phyloP scores from a whole-genome alignment of 208 protist genomes.

The Tritrichomonas musculus region DNA sequence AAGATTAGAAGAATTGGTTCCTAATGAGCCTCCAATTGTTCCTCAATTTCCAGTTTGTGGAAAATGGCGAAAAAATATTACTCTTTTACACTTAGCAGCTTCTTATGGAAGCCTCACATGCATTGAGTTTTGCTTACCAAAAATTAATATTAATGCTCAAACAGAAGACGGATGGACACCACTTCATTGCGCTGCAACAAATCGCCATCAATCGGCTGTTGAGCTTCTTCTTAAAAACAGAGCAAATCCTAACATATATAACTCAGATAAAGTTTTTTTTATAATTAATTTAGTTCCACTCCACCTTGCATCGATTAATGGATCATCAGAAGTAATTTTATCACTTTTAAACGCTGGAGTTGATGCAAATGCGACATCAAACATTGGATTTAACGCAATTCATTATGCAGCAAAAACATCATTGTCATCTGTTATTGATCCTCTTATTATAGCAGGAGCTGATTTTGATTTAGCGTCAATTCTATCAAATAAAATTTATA shows the following conservation, averaged over 20 bases:
- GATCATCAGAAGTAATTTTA: not conserved
- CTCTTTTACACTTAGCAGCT: not conserved
- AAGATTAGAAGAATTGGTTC: not conserved
- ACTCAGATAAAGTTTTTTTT: not conserved
- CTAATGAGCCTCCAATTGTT: not conserved
- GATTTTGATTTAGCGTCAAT: not conserved
- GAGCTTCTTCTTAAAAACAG: not conserved
- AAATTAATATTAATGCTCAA: not conserved
- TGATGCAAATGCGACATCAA: not conserved
- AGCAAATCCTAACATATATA: not conserved
- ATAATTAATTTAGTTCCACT: not conserved
- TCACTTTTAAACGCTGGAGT: not conserved
- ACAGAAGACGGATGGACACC: not conserved
- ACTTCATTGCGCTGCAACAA: slow-evolving; percentile 3
- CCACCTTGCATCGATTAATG: not conserved
- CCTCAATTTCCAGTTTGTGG: not conserved
- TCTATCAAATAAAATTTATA: too few species aligned
- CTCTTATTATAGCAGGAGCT: not conserved
- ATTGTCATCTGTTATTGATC: slow-evolving; percentile 2
- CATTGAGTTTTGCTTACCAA: not conserved
- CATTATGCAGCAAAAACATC: not conserved
- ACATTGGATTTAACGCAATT: slow-evolving; percentile 3
- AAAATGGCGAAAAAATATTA: not conserved
- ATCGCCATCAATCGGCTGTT: not conserved
- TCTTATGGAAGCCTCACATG: slow-evolving; percentile 1